These are phyloP conservation scores for Paracamarosporium sp. DNA, from an alignment of 2,329 filamentous ascomycete genomes.

Conservation along the genomic window DNA sequence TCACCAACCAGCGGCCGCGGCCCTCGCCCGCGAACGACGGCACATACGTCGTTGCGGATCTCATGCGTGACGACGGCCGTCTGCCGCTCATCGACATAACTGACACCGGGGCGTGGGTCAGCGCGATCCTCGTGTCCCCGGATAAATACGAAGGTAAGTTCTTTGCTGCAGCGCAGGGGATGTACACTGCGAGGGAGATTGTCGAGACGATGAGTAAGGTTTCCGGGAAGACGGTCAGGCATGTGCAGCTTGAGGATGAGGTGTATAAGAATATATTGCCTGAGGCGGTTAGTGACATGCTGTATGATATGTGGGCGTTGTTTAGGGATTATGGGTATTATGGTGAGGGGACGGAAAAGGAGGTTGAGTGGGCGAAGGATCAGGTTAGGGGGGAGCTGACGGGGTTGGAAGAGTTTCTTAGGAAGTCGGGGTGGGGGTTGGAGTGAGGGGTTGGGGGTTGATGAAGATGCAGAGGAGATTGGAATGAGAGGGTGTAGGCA, in stretches of 20 bases:
- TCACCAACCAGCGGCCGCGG: constrained; percentile 17
- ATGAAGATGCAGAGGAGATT: no score
- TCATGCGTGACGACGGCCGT: constrained; percentile 15
- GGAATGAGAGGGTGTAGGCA: no score
- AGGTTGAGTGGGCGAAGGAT: constrained; percentile 33
- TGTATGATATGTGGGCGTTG: constrained; percentile 36
- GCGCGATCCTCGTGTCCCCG: constrained; percentile 51
- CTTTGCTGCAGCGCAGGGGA: constrained; percentile 53
- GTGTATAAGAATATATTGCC: constrained; percentile 33
- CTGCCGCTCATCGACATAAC: constrained; percentile 56
- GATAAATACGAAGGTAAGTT: constrained; percentile 53
- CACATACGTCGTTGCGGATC: constrained; percentile 26
- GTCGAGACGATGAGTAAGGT: constrained; percentile 48
- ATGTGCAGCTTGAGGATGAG: constrained; percentile 34
- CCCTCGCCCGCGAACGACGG: constrained; percentile 29
- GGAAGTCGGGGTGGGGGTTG: constrained; percentile 23
- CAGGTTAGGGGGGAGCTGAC: constrained; percentile 33
- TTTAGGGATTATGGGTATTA: constrained; percentile 39
- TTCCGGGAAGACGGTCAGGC: constrained; percentile 47
- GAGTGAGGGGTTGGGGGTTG: no score
- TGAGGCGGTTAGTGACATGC: constrained; percentile 16
- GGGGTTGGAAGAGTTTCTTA: constrained; percentile 35
- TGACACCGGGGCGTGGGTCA: constrained; percentile 55
- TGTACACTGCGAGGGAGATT: constrained; percentile 51
- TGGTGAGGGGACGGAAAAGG: constrained; percentile 27